Evolutionary conservation across 148 eudicot species (phyloP).

Genomic region (Rhododendron vialii): DNA sequence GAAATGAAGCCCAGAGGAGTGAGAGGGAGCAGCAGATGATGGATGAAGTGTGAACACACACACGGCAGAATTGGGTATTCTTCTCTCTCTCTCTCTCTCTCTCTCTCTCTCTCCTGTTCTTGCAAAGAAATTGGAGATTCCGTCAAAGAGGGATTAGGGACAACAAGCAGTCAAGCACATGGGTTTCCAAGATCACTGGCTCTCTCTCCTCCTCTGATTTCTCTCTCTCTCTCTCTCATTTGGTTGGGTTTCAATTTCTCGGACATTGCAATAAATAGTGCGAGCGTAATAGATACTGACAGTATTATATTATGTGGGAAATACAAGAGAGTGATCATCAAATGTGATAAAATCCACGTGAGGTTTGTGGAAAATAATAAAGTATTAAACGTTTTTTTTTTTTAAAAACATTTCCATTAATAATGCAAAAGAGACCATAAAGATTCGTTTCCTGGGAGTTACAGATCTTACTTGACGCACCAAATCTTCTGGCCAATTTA

Average conservation of each 20-base stretch:
- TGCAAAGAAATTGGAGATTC: conserved; percentile 9
- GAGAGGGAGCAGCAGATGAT: neutral
- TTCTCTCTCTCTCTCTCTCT: neutral
- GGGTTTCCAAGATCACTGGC: neutral
- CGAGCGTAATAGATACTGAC: neutral
- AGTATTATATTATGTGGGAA: neutral
- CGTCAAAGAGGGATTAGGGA: neutral
- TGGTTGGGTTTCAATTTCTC: conserved; percentile 5
- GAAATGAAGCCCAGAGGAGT: neutral
- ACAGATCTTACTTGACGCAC: neutral
- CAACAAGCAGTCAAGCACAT: neutral
- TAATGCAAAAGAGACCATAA: neutral
- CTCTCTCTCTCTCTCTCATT: neutral
- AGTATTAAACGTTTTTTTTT: neutral
- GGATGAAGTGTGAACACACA: neutral
- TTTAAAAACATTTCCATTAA: neutral
- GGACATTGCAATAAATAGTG: neutral
- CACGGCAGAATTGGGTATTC: neutral
- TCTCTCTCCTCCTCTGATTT: neutral
- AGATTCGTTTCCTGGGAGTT: neutral
- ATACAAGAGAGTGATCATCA: neutral
- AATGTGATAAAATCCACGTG: neutral
- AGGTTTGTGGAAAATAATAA: neutral
- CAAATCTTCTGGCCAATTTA: neutral
- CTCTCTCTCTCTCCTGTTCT: neutral